Conservation (phyloP, 352 stramenopile species). For the Phytopythium sindhum region DNA sequence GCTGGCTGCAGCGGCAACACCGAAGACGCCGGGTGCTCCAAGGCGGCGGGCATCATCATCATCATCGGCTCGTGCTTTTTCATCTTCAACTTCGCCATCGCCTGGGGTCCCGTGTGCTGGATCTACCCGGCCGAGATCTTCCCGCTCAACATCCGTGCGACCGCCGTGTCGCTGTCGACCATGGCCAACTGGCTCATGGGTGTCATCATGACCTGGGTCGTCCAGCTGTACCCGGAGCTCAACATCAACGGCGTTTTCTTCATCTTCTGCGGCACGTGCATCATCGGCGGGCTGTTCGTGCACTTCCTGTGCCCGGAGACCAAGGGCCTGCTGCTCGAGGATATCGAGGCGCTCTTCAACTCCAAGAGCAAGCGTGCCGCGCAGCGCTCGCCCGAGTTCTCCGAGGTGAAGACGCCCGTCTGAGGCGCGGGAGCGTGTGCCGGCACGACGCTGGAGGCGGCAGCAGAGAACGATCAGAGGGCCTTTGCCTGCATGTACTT, state of each 20-base stretch:
- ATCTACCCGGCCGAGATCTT: slow-evolving; percentile 44
- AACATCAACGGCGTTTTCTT: slow-evolving; percentile 44
- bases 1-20: slow-evolving; percentile 20
- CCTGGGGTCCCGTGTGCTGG: slow-evolving; percentile 36
- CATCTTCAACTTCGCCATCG: slow-evolving; percentile 38
- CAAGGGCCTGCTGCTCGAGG: slow-evolving; percentile 27
- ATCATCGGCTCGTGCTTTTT: slow-evolving; percentile 30
- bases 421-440: background rate
- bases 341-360: slow-evolving; percentile 31
- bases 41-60: slow-evolving; percentile 25
- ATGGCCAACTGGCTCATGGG: slow-evolving; percentile 37
- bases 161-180: slow-evolving; percentile 34
- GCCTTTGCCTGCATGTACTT: no score
- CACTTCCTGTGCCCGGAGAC: slow-evolving; percentile 35
- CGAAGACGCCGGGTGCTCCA: slow-evolving; percentile 17
- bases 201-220: slow-evolving; percentile 27
- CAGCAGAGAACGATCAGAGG: background rate
- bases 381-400: slow-evolving; percentile 16
- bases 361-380: slow-evolving; percentile 8
- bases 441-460: background rate
- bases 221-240: slow-evolving; percentile 27
- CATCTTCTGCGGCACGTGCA: slow-evolving; percentile 35
- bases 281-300: slow-evolving; percentile 31
- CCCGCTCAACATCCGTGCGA: slow-evolving; percentile 30
- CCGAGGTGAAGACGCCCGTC: slow-evolving; percentile 25